Base-by-base conservation (phyloP, 2,329 filamentous ascomycete species). In the Colletotrichum higginsianum region DNA sequence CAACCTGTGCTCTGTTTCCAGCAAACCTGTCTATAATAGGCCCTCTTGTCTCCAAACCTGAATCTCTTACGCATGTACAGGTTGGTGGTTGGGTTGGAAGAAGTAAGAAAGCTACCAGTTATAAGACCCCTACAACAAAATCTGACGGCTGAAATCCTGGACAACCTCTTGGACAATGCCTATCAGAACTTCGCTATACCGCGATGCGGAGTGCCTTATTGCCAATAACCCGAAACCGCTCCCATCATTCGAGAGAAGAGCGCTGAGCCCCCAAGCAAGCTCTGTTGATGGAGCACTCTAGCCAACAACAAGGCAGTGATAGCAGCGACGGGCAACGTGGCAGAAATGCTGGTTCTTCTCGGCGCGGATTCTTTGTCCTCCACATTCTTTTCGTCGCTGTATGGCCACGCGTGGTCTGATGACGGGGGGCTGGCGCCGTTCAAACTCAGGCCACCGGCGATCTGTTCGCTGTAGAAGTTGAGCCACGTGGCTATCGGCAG, bases 401-500 rank as follows among this genome's bases (percentile, higher is more conserved):
- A 71, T 11, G 65, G 68, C 68, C 65, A 71, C 16, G 63, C 56
- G 16, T 71, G 65, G 12, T n/a, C 53, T 1, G 58, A 18, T 5
- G 44, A 23, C 12, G 60, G 68, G 9, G 65, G 30, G 11, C 62
- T 55, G 16, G 64, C 23, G 26, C 58, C 56, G 44, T 46, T 23
- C 30, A 68, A n/a, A 11, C 65, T 61, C 8, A 64, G 3, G 4
- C 65, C 68, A 13, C 58, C 65, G 1, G 40, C 44, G 3, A 71
- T 71, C 1, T 63, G 68, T 13, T 53, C 13, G 30, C 68, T 71
- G 58, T 68, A 71, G 38, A 26, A 68, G 58, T 71, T 42, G 58
- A 71, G 46, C 30, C 67, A 71, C 16, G 23, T 49, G 5, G 56
- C 40, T 9, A 49, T 47, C 38, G 68, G 58, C 21, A 71, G 6